Evolutionary conservation across 2,329 filamentous ascomycete genomes (phyloP).

Genomic region (Lachnellula willkommii): DNA sequence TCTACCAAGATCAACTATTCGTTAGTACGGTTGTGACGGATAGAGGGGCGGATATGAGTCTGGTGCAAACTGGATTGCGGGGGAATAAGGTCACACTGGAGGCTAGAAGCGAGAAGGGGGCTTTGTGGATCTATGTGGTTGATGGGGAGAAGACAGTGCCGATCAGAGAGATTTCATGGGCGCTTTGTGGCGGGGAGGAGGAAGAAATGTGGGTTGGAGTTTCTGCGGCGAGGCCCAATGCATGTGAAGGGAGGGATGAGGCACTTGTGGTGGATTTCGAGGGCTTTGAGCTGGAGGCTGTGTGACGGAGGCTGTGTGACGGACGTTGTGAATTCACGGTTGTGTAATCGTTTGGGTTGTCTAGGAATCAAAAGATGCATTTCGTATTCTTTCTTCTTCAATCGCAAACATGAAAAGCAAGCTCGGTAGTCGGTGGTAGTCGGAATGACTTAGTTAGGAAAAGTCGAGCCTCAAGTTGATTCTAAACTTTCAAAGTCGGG

Average conservation of each 20-base stretch:
- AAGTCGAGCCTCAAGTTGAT: too few species aligned
- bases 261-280: constrained; percentile 57
- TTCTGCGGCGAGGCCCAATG: constrained; percentile 61
- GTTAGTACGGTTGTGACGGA: constrained; percentile 69
- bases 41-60: constrained; percentile 70
- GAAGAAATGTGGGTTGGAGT: constrained; percentile 58
- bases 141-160: constrained; percentile 47
- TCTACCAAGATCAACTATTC: constrained; percentile 56
- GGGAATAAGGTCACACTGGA: background rate
- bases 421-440: too few species aligned
- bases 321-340: too few species aligned
- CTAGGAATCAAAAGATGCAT: too few species aligned
- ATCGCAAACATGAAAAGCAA: too few species aligned
- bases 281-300: constrained; percentile 47
- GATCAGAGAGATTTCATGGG: constrained; percentile 69
- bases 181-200: constrained; percentile 44
- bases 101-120: constrained; percentile 1
- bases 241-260: constrained; percentile 33
- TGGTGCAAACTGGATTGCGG: constrained; percentile 36
- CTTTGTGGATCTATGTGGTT: constrained; percentile 65
- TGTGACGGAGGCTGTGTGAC: background rate
- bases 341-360: too few species aligned
- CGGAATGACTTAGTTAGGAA: too few species aligned
- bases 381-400: too few species aligned
- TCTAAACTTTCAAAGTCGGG: too few species aligned